Percentiles rank a stretch among this genome's conserved stretches.
Evolutionary conservation across 805 yeast species (phyloP).

Genomic region (Metschnikowia henanensis): DNA sequence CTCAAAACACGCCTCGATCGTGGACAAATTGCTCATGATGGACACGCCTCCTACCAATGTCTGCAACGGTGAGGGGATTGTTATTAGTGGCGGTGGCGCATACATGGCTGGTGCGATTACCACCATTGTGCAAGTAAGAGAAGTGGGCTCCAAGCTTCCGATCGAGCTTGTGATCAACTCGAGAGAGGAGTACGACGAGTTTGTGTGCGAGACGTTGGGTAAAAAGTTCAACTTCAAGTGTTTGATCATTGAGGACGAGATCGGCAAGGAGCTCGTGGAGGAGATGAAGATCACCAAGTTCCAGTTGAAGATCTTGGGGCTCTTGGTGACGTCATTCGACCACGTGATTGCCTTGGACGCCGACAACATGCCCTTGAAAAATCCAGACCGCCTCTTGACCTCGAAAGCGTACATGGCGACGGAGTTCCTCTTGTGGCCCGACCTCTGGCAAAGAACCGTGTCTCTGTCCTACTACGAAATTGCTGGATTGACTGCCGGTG

Average conservation of each 20-base stretch:
- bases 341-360: constrained; percentile 34
- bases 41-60: constrained; percentile 25
- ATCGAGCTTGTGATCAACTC: constrained; percentile 34
- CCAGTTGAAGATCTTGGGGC: constrained; percentile 32
- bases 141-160: constrained; percentile 33
- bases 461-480: constrained; percentile 35
- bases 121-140: constrained; percentile 29
- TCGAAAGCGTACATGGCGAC: constrained; percentile 26
- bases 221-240: constrained; percentile 28
- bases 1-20: constrained; percentile 27
- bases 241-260: constrained; percentile 26
- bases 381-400: constrained; percentile 28
- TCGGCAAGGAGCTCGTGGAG: constrained; percentile 23
- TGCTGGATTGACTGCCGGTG: constrained; percentile 31
- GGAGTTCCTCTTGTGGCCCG: constrained; percentile 37
- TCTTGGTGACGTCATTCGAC: constrained; percentile 34
- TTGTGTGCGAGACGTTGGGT: constrained; percentile 29
- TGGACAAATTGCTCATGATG: constrained; percentile 23
- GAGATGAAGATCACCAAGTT: constrained; percentile 23
- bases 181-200: constrained; percentile 22
- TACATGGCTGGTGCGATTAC: constrained; percentile 30
- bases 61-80: constrained; percentile 35
- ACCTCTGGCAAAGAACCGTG: constrained; percentile 33
- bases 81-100: constrained; percentile 31
- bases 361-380: constrained; percentile 33